A percentile compares a stretch with the other conserved stretches of the same genome.
These are phyloP conservation scores for Pseudopithomyces chartarum DNA, from an alignment of 2,329 filamentous ascomycete species.

Conservation along the genomic window DNA sequence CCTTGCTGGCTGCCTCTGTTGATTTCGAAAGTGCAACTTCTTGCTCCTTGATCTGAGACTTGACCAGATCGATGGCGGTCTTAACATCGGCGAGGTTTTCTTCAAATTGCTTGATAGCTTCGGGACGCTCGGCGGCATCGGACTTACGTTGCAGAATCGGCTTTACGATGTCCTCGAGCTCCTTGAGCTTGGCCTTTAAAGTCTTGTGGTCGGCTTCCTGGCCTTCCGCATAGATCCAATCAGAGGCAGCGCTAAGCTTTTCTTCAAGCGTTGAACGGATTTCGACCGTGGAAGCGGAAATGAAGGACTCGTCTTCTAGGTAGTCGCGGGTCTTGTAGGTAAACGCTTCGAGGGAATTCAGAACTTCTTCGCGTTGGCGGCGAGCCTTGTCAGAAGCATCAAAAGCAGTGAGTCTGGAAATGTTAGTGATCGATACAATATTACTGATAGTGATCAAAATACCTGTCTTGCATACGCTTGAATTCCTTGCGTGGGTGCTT, in stretches of 20 bases:
- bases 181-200: slow-evolving; percentile 76
- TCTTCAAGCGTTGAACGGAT: slow-evolving; percentile 70
- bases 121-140: slow-evolving; percentile 74
- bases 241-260: slow-evolving; percentile 71
- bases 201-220: slow-evolving; percentile 74
- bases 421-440: slow-evolving; percentile 18
- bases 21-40: slow-evolving; percentile 54
- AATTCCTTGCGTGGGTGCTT: slow-evolving; percentile 66
- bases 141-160: slow-evolving; percentile 77
- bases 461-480: slow-evolving; percentile 63
- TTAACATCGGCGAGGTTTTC: slow-evolving; percentile 73
- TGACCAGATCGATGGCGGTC: slow-evolving; percentile 71
- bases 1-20: slow-evolving; percentile 42
- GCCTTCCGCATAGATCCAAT: slow-evolving; percentile 92
- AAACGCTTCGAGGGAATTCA: slow-evolving; percentile 92
- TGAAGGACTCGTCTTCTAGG: slow-evolving; percentile 76
- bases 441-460: neutral
- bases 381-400: slow-evolving; percentile 83
- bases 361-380: slow-evolving; percentile 76
- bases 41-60: slow-evolving; percentile 74
- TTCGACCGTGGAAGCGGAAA: slow-evolving; percentile 69
- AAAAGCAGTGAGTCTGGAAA: slow-evolving; percentile 75
- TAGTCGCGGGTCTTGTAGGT: slow-evolving; percentile 89
- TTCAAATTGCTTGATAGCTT: slow-evolving; percentile 69
- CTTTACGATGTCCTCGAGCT: slow-evolving; percentile 75